Percentiles rank a stretch among this genome's conserved stretches.
Conservation (phyloP, 176 grass and related monocot genomes). For the Hordeum marinum region DNA sequence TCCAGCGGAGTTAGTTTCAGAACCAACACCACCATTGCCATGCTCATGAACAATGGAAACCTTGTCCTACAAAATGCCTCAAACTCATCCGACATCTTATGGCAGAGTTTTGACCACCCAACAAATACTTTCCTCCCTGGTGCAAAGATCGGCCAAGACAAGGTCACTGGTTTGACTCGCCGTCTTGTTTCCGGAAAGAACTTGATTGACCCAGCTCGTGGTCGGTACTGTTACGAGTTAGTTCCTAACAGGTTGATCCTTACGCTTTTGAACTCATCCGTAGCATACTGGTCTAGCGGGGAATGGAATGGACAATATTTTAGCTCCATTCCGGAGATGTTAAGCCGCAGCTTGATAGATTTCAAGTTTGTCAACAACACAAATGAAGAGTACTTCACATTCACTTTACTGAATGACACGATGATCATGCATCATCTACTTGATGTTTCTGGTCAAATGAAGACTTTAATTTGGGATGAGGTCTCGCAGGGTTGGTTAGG, state of each 20-base stretch:
- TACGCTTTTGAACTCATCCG: conserved; percentile 10
- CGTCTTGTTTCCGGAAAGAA: conserved; percentile 37
- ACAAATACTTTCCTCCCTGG: conserved; percentile 29
- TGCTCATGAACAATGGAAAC: conserved; percentile 9
- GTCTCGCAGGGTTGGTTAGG: conserved; percentile 10
- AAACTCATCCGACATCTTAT: neutral
- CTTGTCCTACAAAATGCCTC: conserved; percentile 9
- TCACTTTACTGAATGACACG: conserved; percentile 10
- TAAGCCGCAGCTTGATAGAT: neutral
- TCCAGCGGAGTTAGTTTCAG: neutral
- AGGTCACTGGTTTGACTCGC: conserved; percentile 23
- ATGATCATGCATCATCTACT: conserved; percentile 8
- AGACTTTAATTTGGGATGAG: conserved; percentile 22
- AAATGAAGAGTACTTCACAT: conserved; percentile 26
- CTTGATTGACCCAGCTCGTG: conserved; percentile 20
- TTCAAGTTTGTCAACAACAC: conserved; percentile 25
- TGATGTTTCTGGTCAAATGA: conserved; percentile 27
- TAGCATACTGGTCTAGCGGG: conserved; percentile 19
- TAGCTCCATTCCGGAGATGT: conserved; percentile 11
- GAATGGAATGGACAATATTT: conserved; percentile 51
- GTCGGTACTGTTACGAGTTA: conserved; percentile 18
- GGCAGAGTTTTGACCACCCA: conserved; percentile 46
- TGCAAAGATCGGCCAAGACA: conserved; percentile 36
- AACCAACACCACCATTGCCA: neutral
- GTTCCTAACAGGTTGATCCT: neutral